Percentiles rank a stretch among this genome's conserved stretches.
phyloP scores from a whole-genome alignment of 768 basidiomycete genomes.

The Tylopilus sp. region DNA sequence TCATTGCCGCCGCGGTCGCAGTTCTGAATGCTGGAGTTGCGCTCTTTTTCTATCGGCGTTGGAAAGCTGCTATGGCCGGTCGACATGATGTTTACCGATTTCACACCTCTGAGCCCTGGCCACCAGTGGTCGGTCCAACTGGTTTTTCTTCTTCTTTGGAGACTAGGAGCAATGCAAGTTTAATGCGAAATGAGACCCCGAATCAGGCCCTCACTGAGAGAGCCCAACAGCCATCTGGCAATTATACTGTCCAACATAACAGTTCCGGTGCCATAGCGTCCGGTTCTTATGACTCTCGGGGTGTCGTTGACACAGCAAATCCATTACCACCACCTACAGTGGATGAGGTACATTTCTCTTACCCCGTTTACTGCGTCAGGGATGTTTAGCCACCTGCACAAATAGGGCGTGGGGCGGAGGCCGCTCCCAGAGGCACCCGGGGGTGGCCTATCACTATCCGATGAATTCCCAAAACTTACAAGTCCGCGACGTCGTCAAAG shows the following conservation, averaged over 20 bases:
- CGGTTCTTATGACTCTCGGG: conserved; percentile 12
- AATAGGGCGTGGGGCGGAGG: conserved; percentile 10
- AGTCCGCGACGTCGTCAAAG: conserved; percentile 2
- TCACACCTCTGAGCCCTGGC: conserved; percentile 10
- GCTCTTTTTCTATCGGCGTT: conserved; percentile 19
- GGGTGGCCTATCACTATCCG: conserved; percentile 10
- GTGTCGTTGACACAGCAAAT: conserved; percentile 2
- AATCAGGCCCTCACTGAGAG: background rate
- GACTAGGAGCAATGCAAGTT: conserved; percentile 11
- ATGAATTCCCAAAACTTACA: conserved; percentile 15
- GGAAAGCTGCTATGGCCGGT: conserved; percentile 21
- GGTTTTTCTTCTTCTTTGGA: conserved; percentile 23
- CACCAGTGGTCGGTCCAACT: background rate
- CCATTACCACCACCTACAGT: background rate
- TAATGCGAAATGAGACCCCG: conserved; percentile 1
- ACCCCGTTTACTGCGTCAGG: background rate
- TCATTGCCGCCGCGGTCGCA: background rate
- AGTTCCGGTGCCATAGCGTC: background rate
- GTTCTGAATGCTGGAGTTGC: background rate
- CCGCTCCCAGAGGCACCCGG: conserved; percentile 26
- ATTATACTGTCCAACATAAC: background rate
- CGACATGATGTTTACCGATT: conserved; percentile 13
- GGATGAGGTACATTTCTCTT: conserved; percentile 18
- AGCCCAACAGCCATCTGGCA: conserved; percentile 5
- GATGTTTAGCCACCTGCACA: background rate